phyloP scores from a whole-genome alignment of 768 basidiomycete genomes.

The Leccinum pellstonianum region DNA sequence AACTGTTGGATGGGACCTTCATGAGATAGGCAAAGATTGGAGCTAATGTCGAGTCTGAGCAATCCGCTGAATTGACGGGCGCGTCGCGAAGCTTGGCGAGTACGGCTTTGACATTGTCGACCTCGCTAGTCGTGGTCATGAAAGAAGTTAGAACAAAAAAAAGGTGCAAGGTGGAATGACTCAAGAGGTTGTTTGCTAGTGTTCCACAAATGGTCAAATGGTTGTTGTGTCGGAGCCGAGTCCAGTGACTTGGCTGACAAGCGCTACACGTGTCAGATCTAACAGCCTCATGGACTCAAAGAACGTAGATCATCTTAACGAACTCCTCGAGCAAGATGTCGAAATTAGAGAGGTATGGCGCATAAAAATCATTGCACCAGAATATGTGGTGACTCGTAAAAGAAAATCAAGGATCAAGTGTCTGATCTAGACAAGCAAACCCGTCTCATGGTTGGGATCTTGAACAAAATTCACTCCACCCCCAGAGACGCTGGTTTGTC shows the following conservation, averaged over 20 bases:
- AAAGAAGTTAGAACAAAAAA: constrained; percentile 5
- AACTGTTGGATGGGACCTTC: constrained; percentile 37
- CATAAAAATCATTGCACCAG: neutral
- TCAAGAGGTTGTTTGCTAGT: neutral
- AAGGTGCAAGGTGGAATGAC: neutral
- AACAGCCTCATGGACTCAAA: constrained; percentile 49
- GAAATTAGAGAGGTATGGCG: constrained; percentile 60
- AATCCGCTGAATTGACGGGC: constrained; percentile 52
- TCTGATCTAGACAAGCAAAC: constrained; percentile 73
- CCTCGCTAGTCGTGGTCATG: constrained; percentile 28
- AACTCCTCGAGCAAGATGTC: constrained; percentile 59
- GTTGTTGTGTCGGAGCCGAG: constrained; percentile 1
- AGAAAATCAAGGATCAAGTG: constrained; percentile 83
- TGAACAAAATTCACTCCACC: constrained; percentile 82
- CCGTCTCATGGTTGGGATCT: constrained; percentile 65
- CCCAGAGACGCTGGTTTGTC: constrained; percentile 54
- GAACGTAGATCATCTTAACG: constrained; percentile 57
- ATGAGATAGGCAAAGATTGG: constrained; percentile 56
- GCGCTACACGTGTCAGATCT: neutral
- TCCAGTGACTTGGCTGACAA: neutral
- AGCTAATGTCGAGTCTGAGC: constrained; percentile 48
- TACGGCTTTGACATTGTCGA: constrained; percentile 43
- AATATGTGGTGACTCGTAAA: constrained; percentile 7
- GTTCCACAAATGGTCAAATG: constrained; percentile 16
- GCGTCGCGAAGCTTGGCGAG: constrained; percentile 56